Percentiles rank a stretch among this genome's conserved stretches.
phyloP scores from a whole-genome alignment of 805 yeast genomes.

The Geotrichum ghanense region DNA sequence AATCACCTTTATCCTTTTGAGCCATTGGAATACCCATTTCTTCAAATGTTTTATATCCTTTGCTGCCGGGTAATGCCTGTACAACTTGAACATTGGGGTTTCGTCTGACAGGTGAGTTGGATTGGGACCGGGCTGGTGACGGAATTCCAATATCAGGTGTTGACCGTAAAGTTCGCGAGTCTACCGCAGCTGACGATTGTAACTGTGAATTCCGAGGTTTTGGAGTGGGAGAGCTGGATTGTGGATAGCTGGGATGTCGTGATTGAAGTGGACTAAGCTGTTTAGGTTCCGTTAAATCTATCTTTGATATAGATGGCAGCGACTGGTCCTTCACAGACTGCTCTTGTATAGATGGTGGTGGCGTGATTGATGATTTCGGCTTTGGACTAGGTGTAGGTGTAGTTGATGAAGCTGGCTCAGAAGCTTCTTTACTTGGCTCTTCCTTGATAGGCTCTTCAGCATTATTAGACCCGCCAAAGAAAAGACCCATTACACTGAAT shows the following conservation, averaged over 20 bases:
- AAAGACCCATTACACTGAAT: neutral
- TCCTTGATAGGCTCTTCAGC: neutral
- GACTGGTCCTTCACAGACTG: neutral
- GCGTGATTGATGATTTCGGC: too few species aligned
- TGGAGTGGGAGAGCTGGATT: too few species aligned
- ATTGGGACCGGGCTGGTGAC: too few species aligned
- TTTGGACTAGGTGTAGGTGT: too few species aligned
- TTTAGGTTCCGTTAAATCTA: neutral
- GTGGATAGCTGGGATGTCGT: too few species aligned
- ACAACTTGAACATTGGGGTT: neutral
- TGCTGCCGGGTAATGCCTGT: neutral
- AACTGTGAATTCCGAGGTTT: too few species aligned
- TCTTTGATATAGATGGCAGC: neutral
- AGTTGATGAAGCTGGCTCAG: neutral
- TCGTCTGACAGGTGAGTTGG: too few species aligned
- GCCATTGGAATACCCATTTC: constrained; percentile 24
- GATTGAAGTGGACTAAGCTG: too few species aligned
- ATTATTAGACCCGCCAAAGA: neutral
- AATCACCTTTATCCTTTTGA: constrained; percentile 18
- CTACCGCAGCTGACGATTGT: too few species aligned
- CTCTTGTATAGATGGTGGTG: neutral
- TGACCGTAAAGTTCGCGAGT: too few species aligned
- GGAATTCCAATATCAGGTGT: too few species aligned
- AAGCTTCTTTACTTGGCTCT: neutral
- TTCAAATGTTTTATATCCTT: constrained; percentile 24